Evolutionary conservation across 2,329 filamentous ascomycete species (phyloP), one percentile per base, ranked within the genome.

Genomic region (Penicillium sp.): DNA sequence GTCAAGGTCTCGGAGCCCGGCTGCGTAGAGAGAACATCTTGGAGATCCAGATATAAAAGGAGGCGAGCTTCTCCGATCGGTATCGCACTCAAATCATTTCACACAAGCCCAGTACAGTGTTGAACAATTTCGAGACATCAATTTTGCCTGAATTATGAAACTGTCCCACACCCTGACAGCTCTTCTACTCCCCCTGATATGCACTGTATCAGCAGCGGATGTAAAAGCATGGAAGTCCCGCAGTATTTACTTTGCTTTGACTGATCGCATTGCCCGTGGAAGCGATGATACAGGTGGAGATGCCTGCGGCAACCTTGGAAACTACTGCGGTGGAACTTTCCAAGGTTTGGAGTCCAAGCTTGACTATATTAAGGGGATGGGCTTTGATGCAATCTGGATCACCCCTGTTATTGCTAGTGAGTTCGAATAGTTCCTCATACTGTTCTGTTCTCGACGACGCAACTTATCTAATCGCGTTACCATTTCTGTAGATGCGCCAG

Each of bases 341-440:
- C 22, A 42, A n/a, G 39, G 39, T 1, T 26, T 42, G 14, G 4
- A 42, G 39, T 42, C 39, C 9, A 42, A 42, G 8, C 39, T 42
- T n/a, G 39, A 42, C 39, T 42, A 42, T n/a, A 42, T 42, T 11
- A 42, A 42, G 22, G 39, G 39, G 22, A 42, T 42, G 39, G 39
- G 39, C 14, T 42, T 42, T 26, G 39, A 42, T 42, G 39, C 39
- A 42, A 42, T 42, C 39, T 42, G 39, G 39, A 42, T 42, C 22
- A 42, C 39, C 39, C 39, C 39, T 26, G 39, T 42, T 26, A n/a
- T 42, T 2, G 39, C 39, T 2, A 42, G 39, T 67, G 2, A 42
- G 39, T 42, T 42, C 3, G 2, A 11, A 5, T 42, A 11, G 14
- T 26, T 42, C 2, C 14, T n/a, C 14, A n/a, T 9, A 14, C 14